Conservation (phyloP, 495 filamentous ascomycete genomes). For the Penicillium lagena region DNA sequence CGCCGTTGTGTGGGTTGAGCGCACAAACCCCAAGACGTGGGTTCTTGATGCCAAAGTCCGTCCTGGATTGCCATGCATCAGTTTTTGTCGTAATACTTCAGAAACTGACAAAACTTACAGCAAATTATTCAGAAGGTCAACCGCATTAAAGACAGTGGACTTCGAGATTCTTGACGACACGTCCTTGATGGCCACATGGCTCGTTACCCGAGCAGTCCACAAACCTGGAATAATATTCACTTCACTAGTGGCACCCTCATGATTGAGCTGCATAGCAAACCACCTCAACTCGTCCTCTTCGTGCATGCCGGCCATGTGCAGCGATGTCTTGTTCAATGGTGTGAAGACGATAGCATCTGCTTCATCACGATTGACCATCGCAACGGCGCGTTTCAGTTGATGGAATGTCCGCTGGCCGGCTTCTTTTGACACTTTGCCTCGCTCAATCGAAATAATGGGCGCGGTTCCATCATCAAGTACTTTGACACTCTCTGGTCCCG, state of each 20-base stretch:
- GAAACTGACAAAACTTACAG: too few species aligned
- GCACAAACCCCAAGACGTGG: slow-evolving; percentile 7
- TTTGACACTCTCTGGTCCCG: neutral
- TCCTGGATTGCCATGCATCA: neutral
- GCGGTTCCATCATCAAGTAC: slow-evolving; percentile 3
- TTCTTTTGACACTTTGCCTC: slow-evolving; percentile 4
- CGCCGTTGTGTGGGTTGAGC: slow-evolving; percentile 7
- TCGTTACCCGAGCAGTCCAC: slow-evolving; percentile 7
- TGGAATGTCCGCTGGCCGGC: slow-evolving; percentile 1
- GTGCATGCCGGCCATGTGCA: slow-evolving; percentile 7
- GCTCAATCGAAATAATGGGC: neutral
- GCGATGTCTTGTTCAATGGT: slow-evolving; percentile 6
- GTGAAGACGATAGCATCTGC: slow-evolving; percentile 7
- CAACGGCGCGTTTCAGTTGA: slow-evolving; percentile 2
- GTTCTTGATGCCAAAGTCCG: slow-evolving; percentile 1
- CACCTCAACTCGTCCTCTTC: slow-evolving; percentile 10
- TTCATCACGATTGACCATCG: neutral
- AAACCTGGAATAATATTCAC: slow-evolving; percentile 5
- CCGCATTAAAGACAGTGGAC: neutral
- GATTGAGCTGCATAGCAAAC: slow-evolving; percentile 7
- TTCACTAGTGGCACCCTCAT: slow-evolving; percentile 3
- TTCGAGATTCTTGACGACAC: slow-evolving; percentile 1
- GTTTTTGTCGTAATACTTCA: too few species aligned
- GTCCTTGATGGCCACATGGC: slow-evolving; percentile 6
- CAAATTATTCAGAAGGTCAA: slow-evolving; percentile 4